Conservation (phyloP, 2,329 filamentous ascomycete species). For the Fusarium sp. region DNA sequence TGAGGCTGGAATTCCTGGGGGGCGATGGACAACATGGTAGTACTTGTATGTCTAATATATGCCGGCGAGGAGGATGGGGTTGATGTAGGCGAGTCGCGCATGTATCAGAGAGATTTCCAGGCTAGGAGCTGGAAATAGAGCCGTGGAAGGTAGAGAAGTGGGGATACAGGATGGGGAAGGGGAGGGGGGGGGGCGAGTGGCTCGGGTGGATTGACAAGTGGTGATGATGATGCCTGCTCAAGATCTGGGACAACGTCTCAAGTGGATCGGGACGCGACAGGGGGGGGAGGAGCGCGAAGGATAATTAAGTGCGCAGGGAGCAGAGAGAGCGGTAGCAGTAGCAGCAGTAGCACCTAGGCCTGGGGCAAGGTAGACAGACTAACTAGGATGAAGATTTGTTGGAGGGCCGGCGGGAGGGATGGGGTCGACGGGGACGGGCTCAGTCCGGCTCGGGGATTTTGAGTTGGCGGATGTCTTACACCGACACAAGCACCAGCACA, state of each 20-base stretch:
- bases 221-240: constrained; percentile 44
- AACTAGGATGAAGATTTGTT: constrained; percentile 9
- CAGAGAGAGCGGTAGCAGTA: too few species aligned
- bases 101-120: constrained; percentile 50
- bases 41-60: constrained; percentile 51
- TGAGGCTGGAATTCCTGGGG: constrained; percentile 47
- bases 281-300: constrained; percentile 29
- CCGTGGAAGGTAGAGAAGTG: constrained; percentile 46
- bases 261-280: constrained; percentile 45
- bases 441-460: constrained; percentile 44
- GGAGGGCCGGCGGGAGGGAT: constrained; percentile 14
- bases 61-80: constrained; percentile 47
- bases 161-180: constrained; percentile 41
- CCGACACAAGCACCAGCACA: constrained; percentile 23
- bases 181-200: constrained; percentile 37
- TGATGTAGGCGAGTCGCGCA: constrained; percentile 51
- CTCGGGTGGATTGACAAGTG: constrained; percentile 40
- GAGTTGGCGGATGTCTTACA: constrained; percentile 48
- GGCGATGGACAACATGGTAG: constrained; percentile 51
- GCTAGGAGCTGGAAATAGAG: constrained; percentile 49
- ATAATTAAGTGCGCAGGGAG: too few species aligned
- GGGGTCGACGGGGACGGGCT: constrained; percentile 23
- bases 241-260: constrained; percentile 48
- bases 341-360: too few species aligned
- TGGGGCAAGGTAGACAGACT: too few species aligned